Evolutionary conservation across 306 rosid species (phyloP), one percentile per base, ranked within the genome.

Genomic region (Delonix regia): DNA sequence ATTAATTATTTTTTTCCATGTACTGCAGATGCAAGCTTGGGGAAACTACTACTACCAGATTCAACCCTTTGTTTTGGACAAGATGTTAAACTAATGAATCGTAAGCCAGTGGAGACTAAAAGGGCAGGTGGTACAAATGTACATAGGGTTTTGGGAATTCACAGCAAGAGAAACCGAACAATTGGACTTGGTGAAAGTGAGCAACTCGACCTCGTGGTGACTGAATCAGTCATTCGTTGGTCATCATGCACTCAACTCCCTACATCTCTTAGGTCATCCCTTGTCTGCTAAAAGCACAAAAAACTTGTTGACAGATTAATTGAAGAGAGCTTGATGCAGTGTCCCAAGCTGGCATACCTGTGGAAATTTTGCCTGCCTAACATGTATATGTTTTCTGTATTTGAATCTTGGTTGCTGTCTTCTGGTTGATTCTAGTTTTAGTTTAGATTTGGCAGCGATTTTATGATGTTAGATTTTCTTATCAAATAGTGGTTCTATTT

Each of bases 191-290:
- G 98, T 5, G 97, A 94, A 75, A 88, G 72, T 0, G 96, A 90
- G 84, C 95, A 88, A 85, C 82, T 94, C 49, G 97, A 91, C 72
- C n/a, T 90, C 42, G 83, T 90, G 77, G 96, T 94, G 81, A 80
- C 93, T 2, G 94, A 94, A 84, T 91, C 97, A 15, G 90, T 94
- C 62, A 94, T 91, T 36, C 90, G 98, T 7, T 94, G 98, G 98
- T 90, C 93, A 12, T 94, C 98, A 0, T 94, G 97, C 84, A 94
- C 98, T 0, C 93, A 90, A 48, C 89, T 90, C 51, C 87, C 91
- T 9, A 87, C 93, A 63, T 90, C 97, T 34, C 87, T 89, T 57
- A 82, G 92, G 84, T 90, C 92, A 60, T 93, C 98, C 36, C 94
- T 94, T 25, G 94, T 91, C 81, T 94, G 95, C 78, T 94, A 80